These are phyloP conservation scores for Coelastrella sp. DNA, from an alignment of 139 green algal species.

Conservation along the genomic window DNA sequence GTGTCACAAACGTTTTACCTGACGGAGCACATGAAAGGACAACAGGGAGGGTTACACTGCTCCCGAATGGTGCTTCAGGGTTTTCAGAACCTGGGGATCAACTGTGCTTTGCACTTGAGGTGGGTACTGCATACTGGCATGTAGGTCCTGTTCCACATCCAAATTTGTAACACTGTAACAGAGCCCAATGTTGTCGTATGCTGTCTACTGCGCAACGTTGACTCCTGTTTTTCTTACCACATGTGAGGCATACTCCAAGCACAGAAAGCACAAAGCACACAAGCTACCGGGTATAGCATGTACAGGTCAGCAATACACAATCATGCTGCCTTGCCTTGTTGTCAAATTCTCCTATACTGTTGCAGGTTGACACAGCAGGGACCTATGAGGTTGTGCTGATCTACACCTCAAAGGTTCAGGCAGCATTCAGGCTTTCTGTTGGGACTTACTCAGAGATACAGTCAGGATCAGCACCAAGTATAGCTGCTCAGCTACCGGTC, in stretches of 20 bases:
- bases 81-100: not conserved
- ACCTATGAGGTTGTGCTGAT: constrained; percentile 9
- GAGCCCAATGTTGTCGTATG: too few relatives aligned
- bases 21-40: not conserved
- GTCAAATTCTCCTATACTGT: too few relatives aligned
- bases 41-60: not conserved
- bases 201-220: too few relatives aligned
- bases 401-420: not conserved
- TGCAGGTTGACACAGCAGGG: not conserved
- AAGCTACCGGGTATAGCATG: too few relatives aligned
- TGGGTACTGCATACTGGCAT: not conserved
- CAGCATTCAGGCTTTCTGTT: not conserved
- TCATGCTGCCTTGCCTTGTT: too few relatives aligned
- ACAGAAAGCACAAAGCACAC: too few relatives aligned
- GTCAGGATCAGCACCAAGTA: not conserved
- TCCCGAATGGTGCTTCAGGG: not conserved
- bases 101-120: constrained; percentile 4
- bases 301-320: too few relatives aligned
- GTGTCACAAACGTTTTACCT: not conserved
- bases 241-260: too few relatives aligned
- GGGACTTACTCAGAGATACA: not conserved
- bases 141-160: too few relatives aligned
- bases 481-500: not conserved
- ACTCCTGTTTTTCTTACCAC: too few relatives aligned
- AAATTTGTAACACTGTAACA: too few relatives aligned